Conservation (phyloP, 306 rosid species). For the Erythrophleum fordii region DNA sequence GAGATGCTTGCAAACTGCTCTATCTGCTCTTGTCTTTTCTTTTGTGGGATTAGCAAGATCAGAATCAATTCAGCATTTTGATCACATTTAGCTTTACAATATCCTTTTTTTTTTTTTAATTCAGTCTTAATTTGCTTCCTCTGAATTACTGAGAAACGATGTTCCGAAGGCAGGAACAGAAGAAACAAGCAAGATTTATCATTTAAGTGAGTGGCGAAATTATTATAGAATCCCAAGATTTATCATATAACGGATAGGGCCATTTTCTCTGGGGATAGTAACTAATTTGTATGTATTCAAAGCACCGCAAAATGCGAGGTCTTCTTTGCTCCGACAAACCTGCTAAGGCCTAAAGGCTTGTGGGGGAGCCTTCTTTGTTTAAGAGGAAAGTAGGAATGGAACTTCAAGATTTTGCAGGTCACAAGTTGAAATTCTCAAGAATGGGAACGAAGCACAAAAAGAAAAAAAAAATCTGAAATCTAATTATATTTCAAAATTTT, state of each 20-base stretch:
- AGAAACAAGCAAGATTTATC: neutral
- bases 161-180: neutral
- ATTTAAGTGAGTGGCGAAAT: neutral
- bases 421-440: slow-evolving; percentile 45
- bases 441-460: slow-evolving; percentile 36
- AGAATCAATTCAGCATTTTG: neutral
- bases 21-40: slow-evolving; percentile 16
- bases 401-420: slow-evolving; percentile 1
- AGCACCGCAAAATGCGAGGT: slow-evolving; percentile 10
- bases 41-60: neutral
- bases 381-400: neutral
- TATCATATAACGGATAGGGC: slow-evolving; percentile 16
- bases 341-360: too few species aligned
- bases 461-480: neutral
- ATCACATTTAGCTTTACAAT: neutral
- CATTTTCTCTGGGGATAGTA: slow-evolving; percentile 18
- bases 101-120: neutral
- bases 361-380: slow-evolving; percentile 7
- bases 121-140: neutral
- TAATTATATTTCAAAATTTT: slow-evolving; percentile 38
- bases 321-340: neutral
- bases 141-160: neutral
- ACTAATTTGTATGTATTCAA: slow-evolving; percentile 2
- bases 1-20: neutral
- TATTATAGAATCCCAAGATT: slow-evolving; percentile 46